Evolutionary conservation across 2,329 filamentous ascomycete species (phyloP), one percentile per base, ranked within the genome.

Genomic region (Fusarium mundagurra): DNA sequence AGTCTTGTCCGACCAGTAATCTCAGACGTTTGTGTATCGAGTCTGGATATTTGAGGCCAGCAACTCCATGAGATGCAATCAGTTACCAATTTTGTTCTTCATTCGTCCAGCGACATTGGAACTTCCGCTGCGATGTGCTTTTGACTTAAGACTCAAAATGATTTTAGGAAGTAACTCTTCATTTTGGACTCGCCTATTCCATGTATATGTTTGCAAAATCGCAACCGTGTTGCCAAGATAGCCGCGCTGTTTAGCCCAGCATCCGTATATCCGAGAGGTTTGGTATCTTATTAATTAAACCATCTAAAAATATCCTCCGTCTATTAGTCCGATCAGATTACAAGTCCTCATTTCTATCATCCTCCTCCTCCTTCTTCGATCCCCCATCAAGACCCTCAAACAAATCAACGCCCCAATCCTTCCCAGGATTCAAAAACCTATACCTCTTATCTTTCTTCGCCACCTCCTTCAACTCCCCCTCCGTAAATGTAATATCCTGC

Each of bases 311-410:
- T 29, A 53, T 59, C 31, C 38, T 18, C 9, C 22, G 10, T 22
- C 14, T 20, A 22, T 27, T 17, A 27, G 6, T 2, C 14, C 38
- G 20, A 13, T 33, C 31, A 18, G 6, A 44, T 54, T 60, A 76
- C 14, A 76, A 51, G 20, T 76, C 74, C 20, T 67, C 54, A 27
- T 74, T 72, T 14, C 65, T 48, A 18, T 38, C 34, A 6, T 43
- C 39, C 2, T 61, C 55, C 24, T 72, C 77, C 24, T 72, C 24
- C 29, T 48, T 48, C 64, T n/a, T 45, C 6, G 77, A 76, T 9
- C 82, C 82, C 18, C 82, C 82, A 66, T 85, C 84, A 20, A 85
- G 61, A 16, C 84, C 84, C 7, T 80, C 78, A 57, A 85, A 85
- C 11, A 85, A 50, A 43, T 81, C 76, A 11, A 84, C 75, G 0